Percentiles rank a stretch among this genome's conserved stretches.
Evolutionary conservation across 1,284 basidiomycete species (phyloP).

Genomic region (Vanrija humicola): DNA sequence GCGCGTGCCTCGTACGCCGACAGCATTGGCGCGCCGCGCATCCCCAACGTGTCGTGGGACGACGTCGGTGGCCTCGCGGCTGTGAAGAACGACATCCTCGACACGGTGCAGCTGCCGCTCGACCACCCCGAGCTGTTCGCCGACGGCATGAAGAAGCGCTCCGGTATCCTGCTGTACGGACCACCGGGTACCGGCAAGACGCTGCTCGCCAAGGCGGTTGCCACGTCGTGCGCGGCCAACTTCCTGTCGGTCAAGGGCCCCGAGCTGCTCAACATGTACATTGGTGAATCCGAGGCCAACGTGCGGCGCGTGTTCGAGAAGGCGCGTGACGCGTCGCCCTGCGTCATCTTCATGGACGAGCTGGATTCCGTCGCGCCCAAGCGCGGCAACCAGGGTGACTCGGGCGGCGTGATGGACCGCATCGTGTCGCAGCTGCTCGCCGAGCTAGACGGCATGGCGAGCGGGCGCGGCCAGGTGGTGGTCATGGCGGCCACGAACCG

Average conservation of each 20-base stretch:
- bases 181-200: constrained; percentile 65
- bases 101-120: constrained; percentile 93
- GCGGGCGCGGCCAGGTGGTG: constrained; percentile 64
- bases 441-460: constrained; percentile 87
- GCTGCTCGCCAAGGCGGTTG: constrained; percentile 69
- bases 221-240: constrained; percentile 85
- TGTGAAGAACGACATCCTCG: constrained; percentile 91
- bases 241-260: constrained; percentile 97
- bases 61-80: constrained; percentile 88
- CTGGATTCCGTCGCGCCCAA: constrained; percentile 95
- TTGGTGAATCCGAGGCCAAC: constrained; percentile 96
- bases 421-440: constrained; percentile 95
- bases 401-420: constrained; percentile 94
- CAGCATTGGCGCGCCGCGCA: constrained; percentile 92
- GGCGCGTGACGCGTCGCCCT: constrained; percentile 83
- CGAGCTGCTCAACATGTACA: constrained; percentile 95
- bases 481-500: constrained; percentile 98
- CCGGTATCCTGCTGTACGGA: constrained; percentile 75
- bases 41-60: constrained; percentile 95
- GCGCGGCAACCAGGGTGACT: constrained; percentile 89
- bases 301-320: constrained; percentile 88
- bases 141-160: constrained; percentile 90
- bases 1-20: constrained; percentile 80
- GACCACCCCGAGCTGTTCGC: constrained; percentile 92
- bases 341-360: constrained; percentile 97